Evolutionary conservation across 106 monocot genomes (phyloP).

Genomic region (Hemerocallis citrina): DNA sequence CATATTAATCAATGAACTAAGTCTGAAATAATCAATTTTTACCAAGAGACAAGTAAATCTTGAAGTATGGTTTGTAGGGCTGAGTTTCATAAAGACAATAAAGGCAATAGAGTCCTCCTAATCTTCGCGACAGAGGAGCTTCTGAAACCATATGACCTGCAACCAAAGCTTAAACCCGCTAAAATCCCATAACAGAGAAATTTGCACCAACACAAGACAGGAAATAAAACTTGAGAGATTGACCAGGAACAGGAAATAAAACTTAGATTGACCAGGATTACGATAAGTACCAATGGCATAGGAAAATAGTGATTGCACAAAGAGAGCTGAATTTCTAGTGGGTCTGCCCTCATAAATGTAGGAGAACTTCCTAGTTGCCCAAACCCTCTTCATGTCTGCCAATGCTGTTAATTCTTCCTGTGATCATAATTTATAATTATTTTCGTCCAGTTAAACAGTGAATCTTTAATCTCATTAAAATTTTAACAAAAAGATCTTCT

Average conservation of each 20-base stretch:
- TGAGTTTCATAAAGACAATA: slow-evolving; percentile 87
- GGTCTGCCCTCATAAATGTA: slow-evolving; percentile 63
- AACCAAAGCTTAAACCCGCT: too few relatives aligned
- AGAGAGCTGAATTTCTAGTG: slow-evolving; percentile 31
- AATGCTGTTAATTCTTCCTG: slow-evolving; percentile 39
- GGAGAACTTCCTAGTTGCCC: slow-evolving; percentile 61
- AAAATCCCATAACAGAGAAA: too few relatives aligned
- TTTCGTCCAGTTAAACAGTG: too few relatives aligned
- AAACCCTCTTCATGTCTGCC: slow-evolving; percentile 56
- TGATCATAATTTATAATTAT: too few relatives aligned
- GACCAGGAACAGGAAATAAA: too few relatives aligned
- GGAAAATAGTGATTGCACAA: slow-evolving; percentile 73
- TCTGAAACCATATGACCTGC: slow-evolving; percentile 60
- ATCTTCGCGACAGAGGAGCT: slow-evolving; percentile 41
- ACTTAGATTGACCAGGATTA: too few relatives aligned
- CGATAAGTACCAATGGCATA: slow-evolving; percentile 44
- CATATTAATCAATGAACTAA: too few relatives aligned
- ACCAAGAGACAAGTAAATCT: slow-evolving; percentile 88
- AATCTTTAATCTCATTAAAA: too few relatives aligned
- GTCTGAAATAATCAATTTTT: neutral
- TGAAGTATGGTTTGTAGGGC: slow-evolving; percentile 78
- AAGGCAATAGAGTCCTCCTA: slow-evolving; percentile 93
- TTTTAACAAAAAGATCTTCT: neutral
- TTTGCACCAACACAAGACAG: too few relatives aligned
- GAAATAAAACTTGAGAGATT: too few relatives aligned